These are phyloP conservation scores for Fusarium brachygibbosum DNA, from an alignment of 2,329 filamentous ascomycete species.

Conservation along the genomic window DNA sequence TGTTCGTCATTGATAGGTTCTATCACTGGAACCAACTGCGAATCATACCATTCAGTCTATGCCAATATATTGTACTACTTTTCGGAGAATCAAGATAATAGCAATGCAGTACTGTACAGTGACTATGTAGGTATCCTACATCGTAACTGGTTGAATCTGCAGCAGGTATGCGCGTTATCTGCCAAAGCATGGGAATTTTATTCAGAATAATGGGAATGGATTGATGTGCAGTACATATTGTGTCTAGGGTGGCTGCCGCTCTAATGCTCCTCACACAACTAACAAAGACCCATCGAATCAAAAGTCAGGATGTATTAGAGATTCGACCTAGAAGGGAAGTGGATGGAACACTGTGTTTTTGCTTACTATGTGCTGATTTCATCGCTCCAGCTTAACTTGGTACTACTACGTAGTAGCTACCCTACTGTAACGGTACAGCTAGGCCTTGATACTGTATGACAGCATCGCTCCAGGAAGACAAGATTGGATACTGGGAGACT, in stretches of 20 bases:
- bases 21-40: conserved; percentile 4
- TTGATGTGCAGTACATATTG: neutral
- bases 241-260: conserved; percentile 38
- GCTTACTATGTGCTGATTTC: conserved; percentile 29
- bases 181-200: conserved; percentile 13
- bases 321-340: conserved; percentile 34
- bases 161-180: conserved; percentile 16
- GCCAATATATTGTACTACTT: neutral
- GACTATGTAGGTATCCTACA: conserved; percentile 1
- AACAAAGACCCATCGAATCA: conserved; percentile 28
- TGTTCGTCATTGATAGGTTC: conserved; percentile 1
- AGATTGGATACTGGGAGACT: neutral
- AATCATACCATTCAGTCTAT: conserved; percentile 24
- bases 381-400: neutral
- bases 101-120: neutral
- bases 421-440: neutral
- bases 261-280: conserved; percentile 14
- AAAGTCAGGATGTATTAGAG: conserved; percentile 2
- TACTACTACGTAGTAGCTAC: neutral
- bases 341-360: conserved; percentile 20
- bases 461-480: conserved; percentile 1
- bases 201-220: conserved; percentile 19
- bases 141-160: conserved; percentile 3
- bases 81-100: neutral
- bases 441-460: conserved; percentile 8